Percentiles rank a stretch among this genome's conserved stretches.
Evolutionary conservation across 106 monocot species (phyloP).

Genomic region (Hemerocallis citrina): DNA sequence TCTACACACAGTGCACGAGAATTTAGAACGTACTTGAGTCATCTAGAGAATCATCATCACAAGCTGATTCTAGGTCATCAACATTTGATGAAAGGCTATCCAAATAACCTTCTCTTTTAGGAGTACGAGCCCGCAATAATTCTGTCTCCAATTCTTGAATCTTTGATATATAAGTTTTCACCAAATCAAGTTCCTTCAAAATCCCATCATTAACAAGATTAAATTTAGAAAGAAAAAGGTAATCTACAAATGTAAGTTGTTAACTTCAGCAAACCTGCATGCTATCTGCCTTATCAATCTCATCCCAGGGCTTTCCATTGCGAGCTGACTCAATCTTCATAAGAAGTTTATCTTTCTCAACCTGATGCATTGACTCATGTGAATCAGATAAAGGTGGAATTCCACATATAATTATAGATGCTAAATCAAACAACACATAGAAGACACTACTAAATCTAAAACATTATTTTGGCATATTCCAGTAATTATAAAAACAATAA

Average conservation of each 20-base stretch:
- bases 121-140: slow-evolving; percentile 31
- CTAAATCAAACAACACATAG: no score
- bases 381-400: not conserved
- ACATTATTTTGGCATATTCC: no score
- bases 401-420: no score
- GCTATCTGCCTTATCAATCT: slow-evolving; percentile 36
- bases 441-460: no score
- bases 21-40: slow-evolving; percentile 28
- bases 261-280: slow-evolving; percentile 38
- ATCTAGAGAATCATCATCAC: slow-evolving; percentile 21
- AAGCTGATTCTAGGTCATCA: slow-evolving; percentile 22
- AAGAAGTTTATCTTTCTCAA: slow-evolving; percentile 78
- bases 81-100: slow-evolving; percentile 34
- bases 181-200: slow-evolving; percentile 48
- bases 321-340: slow-evolving; percentile 60
- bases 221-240: not conserved
- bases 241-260: not conserved
- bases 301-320: slow-evolving; percentile 60
- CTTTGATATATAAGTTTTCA: slow-evolving; percentile 62
- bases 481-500: no score
- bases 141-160: slow-evolving; percentile 85
- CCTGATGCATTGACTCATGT: slow-evolving; percentile 26
- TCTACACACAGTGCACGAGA: no score
- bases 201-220: not conserved
- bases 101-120: slow-evolving; percentile 17